Evolutionary conservation across 345 rosid species (phyloP), one percentile per base, ranked within the genome.

Genomic region (Salix purpurea): DNA sequence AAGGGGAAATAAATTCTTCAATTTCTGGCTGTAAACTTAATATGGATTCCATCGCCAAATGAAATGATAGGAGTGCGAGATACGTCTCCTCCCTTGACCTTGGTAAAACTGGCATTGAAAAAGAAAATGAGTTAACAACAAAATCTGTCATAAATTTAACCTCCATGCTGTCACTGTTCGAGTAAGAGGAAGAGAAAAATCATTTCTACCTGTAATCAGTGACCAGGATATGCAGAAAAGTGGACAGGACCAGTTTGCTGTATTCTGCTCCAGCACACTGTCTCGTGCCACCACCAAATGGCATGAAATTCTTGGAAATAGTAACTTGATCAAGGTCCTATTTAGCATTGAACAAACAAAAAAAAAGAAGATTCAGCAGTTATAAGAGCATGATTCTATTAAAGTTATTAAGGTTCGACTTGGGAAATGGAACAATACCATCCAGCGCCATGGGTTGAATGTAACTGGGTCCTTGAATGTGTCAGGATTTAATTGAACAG

Each of bases 371-470:
- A 40, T 40, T 40, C 13, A 40, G 44, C 44, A 40, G 44, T 40
- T 40, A 9, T 40, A 14, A 46, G 14, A 14, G 50, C 5, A 46
- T 13, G 50, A 46, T 46, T 46, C 18, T 46, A 46, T 46, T 14
- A 12, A 13, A 0, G 5, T 46, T 13, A 13, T 46, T 40, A 0
- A 62, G 3, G 44, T 2, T 40, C 12, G 44, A 40, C 44, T 40
- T 40, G 44, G 44, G 44, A 40, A 40, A 46, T 14, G 18, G 50
- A 46, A 11, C 15, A 46, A 4, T 32, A 80, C 79, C 88, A 81
- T 76, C 87, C 88, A 87, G 74, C 90, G 78, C 84, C 87, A 65
- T 30, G 68, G 68, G n/a, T 65, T 65, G 68, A 65, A 65, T 2
- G 68, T 30, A 18, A 65, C 5, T 10, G 62, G 62, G 11, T 58